Percentiles rank a stretch among this genome's conserved stretches.
These are phyloP conservation scores for Tricholoma sp. DNA, from an alignment of 768 basidiomycete species.

Conservation along the genomic window DNA sequence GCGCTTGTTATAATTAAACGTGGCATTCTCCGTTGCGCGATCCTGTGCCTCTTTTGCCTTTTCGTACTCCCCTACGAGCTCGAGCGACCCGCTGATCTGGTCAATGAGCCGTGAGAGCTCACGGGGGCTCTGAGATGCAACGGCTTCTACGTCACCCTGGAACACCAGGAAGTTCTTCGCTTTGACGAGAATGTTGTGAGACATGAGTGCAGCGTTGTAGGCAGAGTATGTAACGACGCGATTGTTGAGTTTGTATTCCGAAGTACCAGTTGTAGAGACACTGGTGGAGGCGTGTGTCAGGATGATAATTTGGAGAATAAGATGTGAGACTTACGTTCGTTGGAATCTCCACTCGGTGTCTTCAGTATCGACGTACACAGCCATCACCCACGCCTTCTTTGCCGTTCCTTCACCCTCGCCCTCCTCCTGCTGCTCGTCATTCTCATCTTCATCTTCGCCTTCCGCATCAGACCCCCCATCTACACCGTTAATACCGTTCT, in stretches of 20 bases:
- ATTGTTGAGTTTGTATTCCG: conserved; percentile 86
- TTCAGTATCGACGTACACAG: conserved; percentile 74
- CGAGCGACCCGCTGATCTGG: conserved; percentile 92
- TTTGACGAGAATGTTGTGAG: conserved; percentile 95
- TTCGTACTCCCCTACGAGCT: conserved; percentile 85
- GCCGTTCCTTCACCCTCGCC: conserved; percentile 75
- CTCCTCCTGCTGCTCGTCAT: conserved; percentile 46
- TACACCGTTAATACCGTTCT: conserved; percentile 30
- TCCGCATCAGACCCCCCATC: conserved; percentile 31
- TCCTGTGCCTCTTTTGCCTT: conserved; percentile 83
- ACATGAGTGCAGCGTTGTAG: conserved; percentile 83
- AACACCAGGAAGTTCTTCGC: conserved; percentile 99
- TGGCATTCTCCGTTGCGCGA: conserved; percentile 89
- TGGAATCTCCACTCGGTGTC: conserved; percentile 88
- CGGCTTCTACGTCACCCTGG: conserved; percentile 97
- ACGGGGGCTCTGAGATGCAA: conserved; percentile 89
- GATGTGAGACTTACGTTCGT: conserved; percentile 64
- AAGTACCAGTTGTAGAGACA: conserved; percentile 80
- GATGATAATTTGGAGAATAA: neutral
- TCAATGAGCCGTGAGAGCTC: conserved; percentile 90
- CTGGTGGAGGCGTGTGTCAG: conserved; percentile 35
- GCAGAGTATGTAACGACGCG: conserved; percentile 77
- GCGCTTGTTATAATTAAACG: conserved; percentile 91
- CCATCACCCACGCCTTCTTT: conserved; percentile 93
- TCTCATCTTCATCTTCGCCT: conserved; percentile 43